Percentiles rank a stretch among this genome's conserved stretches.
These are phyloP conservation scores for Porcisia deanei DNA, from an alignment of 208 protist species.

Conservation along the genomic window DNA sequence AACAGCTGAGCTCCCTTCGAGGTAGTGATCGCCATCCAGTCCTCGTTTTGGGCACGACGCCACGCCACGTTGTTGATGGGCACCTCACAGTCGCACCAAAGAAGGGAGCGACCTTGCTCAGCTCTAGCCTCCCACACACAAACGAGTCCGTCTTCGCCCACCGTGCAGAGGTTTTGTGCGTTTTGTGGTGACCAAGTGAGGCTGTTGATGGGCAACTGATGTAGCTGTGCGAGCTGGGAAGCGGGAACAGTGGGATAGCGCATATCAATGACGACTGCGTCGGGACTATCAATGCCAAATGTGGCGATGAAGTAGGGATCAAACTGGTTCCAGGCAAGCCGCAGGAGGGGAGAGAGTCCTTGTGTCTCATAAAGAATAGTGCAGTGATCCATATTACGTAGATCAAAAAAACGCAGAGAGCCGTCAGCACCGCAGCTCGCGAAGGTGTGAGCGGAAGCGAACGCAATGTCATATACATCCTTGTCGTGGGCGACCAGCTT, in stretches of 20 bases:
- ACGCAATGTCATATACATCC: slow-evolving; percentile 99
- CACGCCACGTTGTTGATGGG: slow-evolving; percentile 90
- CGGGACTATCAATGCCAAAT: slow-evolving; percentile 93
- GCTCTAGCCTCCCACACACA: slow-evolving; percentile 97
- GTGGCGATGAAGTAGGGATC: slow-evolving; percentile 97
- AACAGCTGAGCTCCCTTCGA: slow-evolving; percentile 71
- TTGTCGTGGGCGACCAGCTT: slow-evolving; percentile 99
- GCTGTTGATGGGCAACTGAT: slow-evolving; percentile 94
- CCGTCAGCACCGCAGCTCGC: slow-evolving; percentile 98
- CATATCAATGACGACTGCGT: slow-evolving; percentile 97
- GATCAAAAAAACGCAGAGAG: slow-evolving; percentile 98
- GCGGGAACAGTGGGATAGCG: slow-evolving; percentile 87
- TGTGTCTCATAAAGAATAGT: slow-evolving; percentile 98
- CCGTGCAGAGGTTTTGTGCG: slow-evolving; percentile 93
- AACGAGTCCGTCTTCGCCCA: slow-evolving; percentile 96
- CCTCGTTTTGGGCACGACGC: slow-evolving; percentile 63
- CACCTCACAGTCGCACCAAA: slow-evolving; percentile 58
- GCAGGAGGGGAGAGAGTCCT: slow-evolving; percentile 91
- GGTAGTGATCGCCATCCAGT: slow-evolving; percentile 89
- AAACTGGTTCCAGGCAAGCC: slow-evolving; percentile 97
- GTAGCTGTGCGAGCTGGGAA: slow-evolving; percentile 79
- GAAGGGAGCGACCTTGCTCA: slow-evolving; percentile 47
- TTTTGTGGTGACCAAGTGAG: slow-evolving; percentile 96
- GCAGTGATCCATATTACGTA: slow-evolving; percentile 97
- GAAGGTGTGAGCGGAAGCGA: slow-evolving; percentile 95